Base-by-base conservation (phyloP, 192 early-diverging fungal species). In the Nowakowskiella sp. region DNA sequence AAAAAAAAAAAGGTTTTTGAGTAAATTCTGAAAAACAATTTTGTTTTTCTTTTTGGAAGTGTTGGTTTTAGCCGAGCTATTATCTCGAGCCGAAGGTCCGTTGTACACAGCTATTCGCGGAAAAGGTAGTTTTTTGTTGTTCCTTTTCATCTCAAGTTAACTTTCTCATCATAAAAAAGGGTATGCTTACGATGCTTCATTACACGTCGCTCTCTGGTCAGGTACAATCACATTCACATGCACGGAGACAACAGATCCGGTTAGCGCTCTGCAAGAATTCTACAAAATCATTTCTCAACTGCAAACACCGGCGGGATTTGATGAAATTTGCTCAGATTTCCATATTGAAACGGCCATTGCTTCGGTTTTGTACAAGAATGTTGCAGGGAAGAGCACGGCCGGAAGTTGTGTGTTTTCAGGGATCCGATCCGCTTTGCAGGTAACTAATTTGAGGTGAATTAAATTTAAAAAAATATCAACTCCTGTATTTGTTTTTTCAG, bases 81-180 rank as follows among this genome's bases (percentile, higher is more conserved):
- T 92, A 4, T 77, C 82, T 6, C 71, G 82, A 22, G 67, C 71
- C 2, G 88, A 89, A 42, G 90, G 90, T 0, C 86, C 86, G 0
- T 65, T 92, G 2, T 87, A 81, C 67, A 83, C 71, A 6, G 79
- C 81, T 0, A 76, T 90, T 22, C 78, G 90, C 31, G 88, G 88
- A 10, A 51, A 65, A 51, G 76, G 76, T 24, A 33, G 6, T 1
- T 21, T 10, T 21, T 55, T 10, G 57, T 1, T 53, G 0, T 58
- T 53, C 46, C n/a, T 9, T 55, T 13, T 42, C 33, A 51, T 9
- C 21, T 0, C 50, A 1, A 36, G 33, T 16, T 9, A 21, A 1
- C 50, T 44, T 1, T 8, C 0, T 21, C 46, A 51, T 9, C 31
- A 60, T n/a, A n/a, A n/a, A n/a, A 68, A 69, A 24, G 83, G 85